Evolutionary conservation across 176 grass and related monocot genomes (phyloP).

Genomic region (Themeda triandra): DNA sequence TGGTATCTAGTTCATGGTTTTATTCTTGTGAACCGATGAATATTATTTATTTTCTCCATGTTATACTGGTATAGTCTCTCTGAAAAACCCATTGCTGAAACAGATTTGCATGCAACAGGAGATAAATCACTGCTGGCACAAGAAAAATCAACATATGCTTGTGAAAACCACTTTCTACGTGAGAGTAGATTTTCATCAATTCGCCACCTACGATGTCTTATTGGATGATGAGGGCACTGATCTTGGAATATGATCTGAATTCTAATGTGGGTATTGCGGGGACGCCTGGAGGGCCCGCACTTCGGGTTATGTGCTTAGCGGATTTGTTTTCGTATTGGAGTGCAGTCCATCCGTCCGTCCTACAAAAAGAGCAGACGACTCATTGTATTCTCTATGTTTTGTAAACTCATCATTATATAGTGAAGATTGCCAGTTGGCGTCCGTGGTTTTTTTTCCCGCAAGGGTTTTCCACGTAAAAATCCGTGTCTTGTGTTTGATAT

Average conservation of each 20-base stretch:
- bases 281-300: accelerated
- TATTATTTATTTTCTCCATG: neutral
- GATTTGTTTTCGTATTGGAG: neutral
- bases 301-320: neutral
- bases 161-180: constrained; percentile 50
- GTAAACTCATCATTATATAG: neutral
- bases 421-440: neutral
- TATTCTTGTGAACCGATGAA: neutral
- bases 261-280: neutral
- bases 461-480: no score
- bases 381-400: neutral
- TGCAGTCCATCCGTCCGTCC: no score
- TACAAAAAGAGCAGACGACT: neutral
- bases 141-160: constrained; percentile 49
- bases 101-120: constrained; percentile 58
- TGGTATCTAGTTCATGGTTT: neutral
- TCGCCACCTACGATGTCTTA: constrained; percentile 21
- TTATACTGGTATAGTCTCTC: neutral
- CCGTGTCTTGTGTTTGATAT: no score
- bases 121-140: constrained; percentile 50
- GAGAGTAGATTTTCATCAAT: constrained; percentile 53
- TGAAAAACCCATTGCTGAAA: neutral
- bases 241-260: neutral
- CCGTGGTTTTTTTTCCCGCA: no score
- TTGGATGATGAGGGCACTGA: constrained; percentile 24